Conservation (phyloP, 352 stramenopile genomes). For the Phytophthora hybrid region DNA sequence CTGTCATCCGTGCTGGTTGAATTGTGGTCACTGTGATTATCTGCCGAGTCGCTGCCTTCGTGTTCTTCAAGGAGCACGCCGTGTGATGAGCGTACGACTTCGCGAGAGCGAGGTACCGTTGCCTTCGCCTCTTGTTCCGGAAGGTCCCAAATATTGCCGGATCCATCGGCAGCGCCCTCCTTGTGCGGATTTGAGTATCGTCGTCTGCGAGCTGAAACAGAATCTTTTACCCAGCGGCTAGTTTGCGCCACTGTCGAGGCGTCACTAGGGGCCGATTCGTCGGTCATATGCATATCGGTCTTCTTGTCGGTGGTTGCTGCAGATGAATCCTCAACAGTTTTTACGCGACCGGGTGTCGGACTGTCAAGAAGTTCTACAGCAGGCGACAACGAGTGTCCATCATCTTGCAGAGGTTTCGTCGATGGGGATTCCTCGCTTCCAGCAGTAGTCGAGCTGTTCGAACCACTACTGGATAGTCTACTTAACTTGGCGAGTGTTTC, state of each 20-base stretch:
- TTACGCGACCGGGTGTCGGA: not conserved
- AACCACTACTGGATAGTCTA: conserved; percentile 15
- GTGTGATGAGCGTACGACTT: conserved; percentile 38
- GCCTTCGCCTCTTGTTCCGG: conserved; percentile 15
- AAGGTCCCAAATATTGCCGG: conserved; percentile 22
- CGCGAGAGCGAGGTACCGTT: conserved; percentile 18
- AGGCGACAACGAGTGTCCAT: not conserved
- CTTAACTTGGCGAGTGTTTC: conserved; percentile 31
- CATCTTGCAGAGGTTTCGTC: not conserved
- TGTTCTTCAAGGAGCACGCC: conserved; percentile 12
- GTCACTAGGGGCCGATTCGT: conserved; percentile 33
- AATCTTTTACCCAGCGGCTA: conserved; percentile 26
- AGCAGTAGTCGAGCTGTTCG: conserved; percentile 6
- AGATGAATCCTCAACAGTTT: conserved; percentile 8
- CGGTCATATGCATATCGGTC: conserved; percentile 6
- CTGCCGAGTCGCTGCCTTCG: conserved; percentile 3
- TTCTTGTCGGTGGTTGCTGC: conserved; percentile 12
- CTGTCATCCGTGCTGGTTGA: conserved; percentile 30
- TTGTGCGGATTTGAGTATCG: conserved; percentile 10
- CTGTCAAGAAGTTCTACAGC: not conserved
- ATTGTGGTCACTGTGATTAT: conserved; percentile 13
- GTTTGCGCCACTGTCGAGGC: conserved; percentile 35
- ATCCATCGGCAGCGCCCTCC: not conserved
- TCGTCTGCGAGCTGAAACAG: conserved; percentile 16
- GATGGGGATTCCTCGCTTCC: not conserved